Evolutionary conservation across 768 basidiomycete genomes (phyloP), one percentile per base, ranked within the genome.

Genomic region (Rickenella mellea): DNA sequence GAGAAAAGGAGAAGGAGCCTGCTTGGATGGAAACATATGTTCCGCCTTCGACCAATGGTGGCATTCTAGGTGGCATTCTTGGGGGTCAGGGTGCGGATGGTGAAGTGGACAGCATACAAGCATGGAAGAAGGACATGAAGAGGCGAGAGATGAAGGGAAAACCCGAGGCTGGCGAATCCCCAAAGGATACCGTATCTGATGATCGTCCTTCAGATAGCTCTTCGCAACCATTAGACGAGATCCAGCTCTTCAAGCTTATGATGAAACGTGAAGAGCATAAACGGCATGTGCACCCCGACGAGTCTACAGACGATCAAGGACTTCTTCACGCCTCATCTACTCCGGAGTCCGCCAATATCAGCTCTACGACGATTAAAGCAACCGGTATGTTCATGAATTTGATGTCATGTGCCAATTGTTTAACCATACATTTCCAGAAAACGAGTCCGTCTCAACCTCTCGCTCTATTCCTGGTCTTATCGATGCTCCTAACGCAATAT

Each of bases 21-120:
- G 87, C 87, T 14, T 91, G 87, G 87, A 91, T 91, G 87, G 88
- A 89, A 49, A 78, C 83, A 15, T 88, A 87, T 55, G 71, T 88
- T 46, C 85, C 86, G 10, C 69, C 63, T 39, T 70, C 69, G 19
- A 57, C 75, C 14, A 64, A 62, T 25, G 63, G 67, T 36, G 83
- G 80, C 11, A 78, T 85, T 41, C 66, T 85, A 41, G 82, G 83
- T 14, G 50, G 47, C 26, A 31, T 40, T 10, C 32, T 39, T 20
- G 47, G 41, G 10, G 74, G 74, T 6, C 73, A 73, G 46, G 65
- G 64, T 25, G 58, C 62, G 21, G 71, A 74, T 37, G 87, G 83
- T 15, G 82, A 83, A 53, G 64, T 87, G 20, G 87, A 90, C 56
- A 77, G 83, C 27, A 86, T 91, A 25, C 87, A 91, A 52, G 84